Conservation (phyloP, 495 filamentous ascomycete species). For the Penicillium canariense region DNA sequence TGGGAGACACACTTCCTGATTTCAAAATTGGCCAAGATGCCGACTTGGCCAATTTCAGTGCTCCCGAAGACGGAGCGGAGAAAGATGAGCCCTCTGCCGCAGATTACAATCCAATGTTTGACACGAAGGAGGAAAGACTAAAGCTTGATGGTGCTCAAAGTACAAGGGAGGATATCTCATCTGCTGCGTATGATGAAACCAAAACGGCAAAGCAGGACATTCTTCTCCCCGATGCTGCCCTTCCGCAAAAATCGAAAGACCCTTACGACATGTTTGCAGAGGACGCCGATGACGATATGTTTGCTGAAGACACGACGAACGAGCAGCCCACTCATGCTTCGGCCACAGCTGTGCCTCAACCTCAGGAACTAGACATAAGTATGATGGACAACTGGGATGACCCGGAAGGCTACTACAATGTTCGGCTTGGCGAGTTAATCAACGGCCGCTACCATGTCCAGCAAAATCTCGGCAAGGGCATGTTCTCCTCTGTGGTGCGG, state of each 20-base stretch:
- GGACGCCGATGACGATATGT: constrained; percentile 84
- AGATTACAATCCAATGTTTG: constrained; percentile 89
- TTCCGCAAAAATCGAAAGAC: constrained; percentile 46
- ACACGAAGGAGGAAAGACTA: constrained; percentile 85
- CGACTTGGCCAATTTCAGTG: constrained; percentile 63
- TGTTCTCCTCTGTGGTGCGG: constrained; percentile 94
- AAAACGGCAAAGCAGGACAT: constrained; percentile 54
- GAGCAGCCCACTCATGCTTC: constrained; percentile 41
- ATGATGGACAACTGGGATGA: constrained; percentile 95
- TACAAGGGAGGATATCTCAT: constrained; percentile 54
- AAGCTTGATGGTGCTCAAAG: constrained; percentile 62
- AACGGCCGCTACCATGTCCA: constrained; percentile 85
- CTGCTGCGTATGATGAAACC: constrained; percentile 61
- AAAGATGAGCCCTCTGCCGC: constrained; percentile 86
- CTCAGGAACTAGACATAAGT: constrained; percentile 69
- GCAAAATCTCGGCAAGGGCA: constrained; percentile 84
- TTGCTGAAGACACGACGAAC: constrained; percentile 61
- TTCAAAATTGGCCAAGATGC: constrained; percentile 57
- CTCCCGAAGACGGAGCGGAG: constrained; percentile 50
- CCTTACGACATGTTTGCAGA: constrained; percentile 95
- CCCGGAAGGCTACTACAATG: constrained; percentile 90
- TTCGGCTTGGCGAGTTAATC: constrained; percentile 84
- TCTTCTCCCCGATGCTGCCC: constrained; percentile 48
- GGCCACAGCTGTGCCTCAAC: constrained; percentile 51
- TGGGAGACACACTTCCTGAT: constrained; percentile 50